Conservation (phyloP, 2,329 filamentous ascomycete species). For the Drechmeria coniospora region DNA sequence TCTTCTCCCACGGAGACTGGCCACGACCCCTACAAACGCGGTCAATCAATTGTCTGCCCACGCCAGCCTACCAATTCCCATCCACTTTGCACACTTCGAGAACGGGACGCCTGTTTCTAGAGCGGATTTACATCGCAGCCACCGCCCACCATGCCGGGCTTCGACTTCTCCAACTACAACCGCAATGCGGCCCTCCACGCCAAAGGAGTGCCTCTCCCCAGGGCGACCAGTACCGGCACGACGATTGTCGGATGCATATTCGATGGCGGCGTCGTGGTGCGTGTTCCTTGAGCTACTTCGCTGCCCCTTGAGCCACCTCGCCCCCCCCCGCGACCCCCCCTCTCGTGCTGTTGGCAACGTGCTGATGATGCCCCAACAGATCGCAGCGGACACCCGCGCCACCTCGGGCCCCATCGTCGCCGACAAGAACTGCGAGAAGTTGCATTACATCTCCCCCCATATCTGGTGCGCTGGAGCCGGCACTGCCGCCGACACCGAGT, state of each 20-base stretch:
- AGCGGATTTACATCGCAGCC: too few species aligned
- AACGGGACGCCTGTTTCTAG: too few species aligned
- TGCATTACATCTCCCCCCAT: slow-evolving; percentile 95
- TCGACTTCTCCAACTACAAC: slow-evolving; percentile 99
- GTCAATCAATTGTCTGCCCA: too few species aligned
- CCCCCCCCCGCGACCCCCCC: neutral
- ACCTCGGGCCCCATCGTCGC: slow-evolving; percentile 96
- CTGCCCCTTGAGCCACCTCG: neutral
- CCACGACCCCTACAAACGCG: too few species aligned
- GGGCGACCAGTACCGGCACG: slow-evolving; percentile 95
- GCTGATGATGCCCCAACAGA: slow-evolving; percentile 34
- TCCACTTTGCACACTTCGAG: slow-evolving; percentile 6
- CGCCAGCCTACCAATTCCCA: slow-evolving; percentile 8
- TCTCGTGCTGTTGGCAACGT: neutral
- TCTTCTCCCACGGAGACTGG: slow-evolving; percentile 5
- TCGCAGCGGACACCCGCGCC: slow-evolving; percentile 94
- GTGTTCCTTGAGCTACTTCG: slow-evolving; percentile 16
- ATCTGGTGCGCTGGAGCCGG: slow-evolving; percentile 99
- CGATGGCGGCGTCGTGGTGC: slow-evolving; percentile 85
- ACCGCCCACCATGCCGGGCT: slow-evolving; percentile 64
- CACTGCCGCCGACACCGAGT: slow-evolving; percentile 96
- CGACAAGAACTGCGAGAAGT: slow-evolving; percentile 99
- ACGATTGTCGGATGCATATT: slow-evolving; percentile 97
- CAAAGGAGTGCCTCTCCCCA: slow-evolving; percentile 83
- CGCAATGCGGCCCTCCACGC: slow-evolving; percentile 94